phyloP scores from a whole-genome alignment of 2,329 filamentous ascomycete species.

The Cercospora nicotianae region DNA sequence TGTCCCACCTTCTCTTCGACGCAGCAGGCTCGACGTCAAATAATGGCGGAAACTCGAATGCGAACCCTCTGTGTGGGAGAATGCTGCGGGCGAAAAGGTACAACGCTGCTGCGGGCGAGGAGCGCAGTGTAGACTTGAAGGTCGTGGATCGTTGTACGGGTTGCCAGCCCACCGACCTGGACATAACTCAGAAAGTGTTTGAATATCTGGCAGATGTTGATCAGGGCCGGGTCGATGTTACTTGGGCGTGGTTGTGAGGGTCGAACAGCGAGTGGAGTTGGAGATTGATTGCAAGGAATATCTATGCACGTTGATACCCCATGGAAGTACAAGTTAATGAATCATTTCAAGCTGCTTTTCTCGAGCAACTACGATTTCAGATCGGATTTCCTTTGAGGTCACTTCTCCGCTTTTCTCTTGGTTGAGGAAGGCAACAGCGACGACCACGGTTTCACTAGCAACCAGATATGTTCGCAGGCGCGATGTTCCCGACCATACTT shows the following conservation, averaged over 20 bases:
- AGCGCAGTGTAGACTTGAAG: constrained; percentile 58
- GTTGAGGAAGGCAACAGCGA: too few species aligned
- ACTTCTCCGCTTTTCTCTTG: too few species aligned
- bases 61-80: constrained; percentile 66
- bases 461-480: too few species aligned
- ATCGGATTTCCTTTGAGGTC: background rate
- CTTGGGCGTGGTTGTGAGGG: constrained; percentile 35
- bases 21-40: constrained; percentile 26
- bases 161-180: constrained; percentile 51
- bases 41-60: constrained; percentile 52
- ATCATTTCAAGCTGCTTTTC: background rate
- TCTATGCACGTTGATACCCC: background rate
- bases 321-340: background rate
- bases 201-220: constrained; percentile 44
- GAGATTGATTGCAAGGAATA: background rate
- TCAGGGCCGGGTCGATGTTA: constrained; percentile 36
- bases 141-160: constrained; percentile 60
- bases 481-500: too few species aligned
- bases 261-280: background rate
- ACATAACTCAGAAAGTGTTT: constrained; percentile 53
- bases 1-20: constrained; percentile 64
- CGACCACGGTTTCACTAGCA: too few species aligned
- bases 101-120: constrained; percentile 32
- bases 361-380: background rate
- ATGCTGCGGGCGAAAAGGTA: constrained; percentile 60